A percentile compares a stretch with the other conserved stretches of the same genome.
Conservation (phyloP, 2,329 filamentous ascomycete species). For the Nothophoma quercina region DNA sequence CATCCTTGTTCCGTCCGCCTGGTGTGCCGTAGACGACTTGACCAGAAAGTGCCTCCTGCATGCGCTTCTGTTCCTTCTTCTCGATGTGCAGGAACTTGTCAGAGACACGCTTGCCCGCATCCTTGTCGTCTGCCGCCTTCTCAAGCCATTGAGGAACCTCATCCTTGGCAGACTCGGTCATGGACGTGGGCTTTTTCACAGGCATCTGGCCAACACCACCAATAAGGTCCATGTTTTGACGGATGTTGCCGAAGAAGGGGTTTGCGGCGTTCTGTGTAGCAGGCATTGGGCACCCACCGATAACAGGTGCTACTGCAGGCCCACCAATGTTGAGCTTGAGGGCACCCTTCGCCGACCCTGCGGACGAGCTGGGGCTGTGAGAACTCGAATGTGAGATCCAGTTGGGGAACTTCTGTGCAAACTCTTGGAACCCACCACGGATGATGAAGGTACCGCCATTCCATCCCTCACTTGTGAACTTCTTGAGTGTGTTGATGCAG, state of each 20-base stretch:
- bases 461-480: constrained; percentile 88
- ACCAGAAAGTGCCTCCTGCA: constrained; percentile 79
- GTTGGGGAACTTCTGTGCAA: constrained; percentile 71
- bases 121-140: constrained; percentile 68
- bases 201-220: constrained; percentile 87
- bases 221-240: constrained; percentile 94
- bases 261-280: constrained; percentile 72
- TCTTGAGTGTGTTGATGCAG: constrained; percentile 88
- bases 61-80: constrained; percentile 84
- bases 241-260: constrained; percentile 94
- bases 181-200: constrained; percentile 64
- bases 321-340: constrained; percentile 34
- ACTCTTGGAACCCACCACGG: constrained; percentile 80
- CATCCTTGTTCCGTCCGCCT: constrained; percentile 44
- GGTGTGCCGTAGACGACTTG: constrained; percentile 64
- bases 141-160: constrained; percentile 80
- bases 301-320: constrained; percentile 74
- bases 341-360: constrained; percentile 32
- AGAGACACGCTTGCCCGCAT: constrained; percentile 82
- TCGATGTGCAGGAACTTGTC: constrained; percentile 87
- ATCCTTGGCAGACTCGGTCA: constrained; percentile 58
- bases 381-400: constrained; percentile 59
- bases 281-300: constrained; percentile 87
- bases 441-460: constrained; percentile 76
- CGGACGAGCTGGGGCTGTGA: constrained; percentile 30